Evolutionary conservation across 495 filamentous ascomycete genomes (phyloP), one percentile per base, ranked within the genome.

Genomic region (Xylaria flabelliformis): DNA sequence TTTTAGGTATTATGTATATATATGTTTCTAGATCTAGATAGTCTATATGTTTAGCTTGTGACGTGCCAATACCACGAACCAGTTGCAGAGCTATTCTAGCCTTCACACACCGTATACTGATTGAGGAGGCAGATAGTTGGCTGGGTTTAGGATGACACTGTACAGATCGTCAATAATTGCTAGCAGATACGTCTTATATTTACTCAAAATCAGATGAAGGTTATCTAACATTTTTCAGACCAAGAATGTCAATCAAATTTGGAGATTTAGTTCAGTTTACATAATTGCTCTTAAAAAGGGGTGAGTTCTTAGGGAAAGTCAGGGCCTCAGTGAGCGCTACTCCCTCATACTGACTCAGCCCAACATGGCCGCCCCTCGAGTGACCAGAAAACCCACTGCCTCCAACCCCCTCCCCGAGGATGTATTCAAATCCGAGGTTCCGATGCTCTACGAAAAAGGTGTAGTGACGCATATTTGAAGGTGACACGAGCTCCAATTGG

Each of bases 331-430:
- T 19, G 44, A 48, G 44, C 15, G 44, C 44, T 1, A 48, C 17
- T 9, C 63, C 63, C 19, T 65, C 44, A 17, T 34, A 65, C 26
- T 29, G 42, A 3, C 26, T 34, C 8, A 29, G 21, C 0, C 44
- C 63, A 8, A 51, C 44, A 17, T 65, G 42, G 2, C 63, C 63
- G 26, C 63, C 63, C 44, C 24, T 50, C 4, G 44, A 29, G 24
- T 32, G 9, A 34, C 65, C 74, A 51, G 70, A 72, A 32, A 36
- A 72, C 3, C 70, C 70, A 48, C 21, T 72, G 48, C 70, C 36
- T 19, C 70, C 70, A 10, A 72, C 29, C 13, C 70, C 70, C 26
- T 62, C 63, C 9, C 70, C 70, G 24, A 72, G 36, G 12, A n/a
- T 34, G 26, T 72, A 67, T 39, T 72, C 70, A 62, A 72, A 72